Base-by-base conservation (phyloP, 345 rosid species). In the Jatropha curcas region DNA sequence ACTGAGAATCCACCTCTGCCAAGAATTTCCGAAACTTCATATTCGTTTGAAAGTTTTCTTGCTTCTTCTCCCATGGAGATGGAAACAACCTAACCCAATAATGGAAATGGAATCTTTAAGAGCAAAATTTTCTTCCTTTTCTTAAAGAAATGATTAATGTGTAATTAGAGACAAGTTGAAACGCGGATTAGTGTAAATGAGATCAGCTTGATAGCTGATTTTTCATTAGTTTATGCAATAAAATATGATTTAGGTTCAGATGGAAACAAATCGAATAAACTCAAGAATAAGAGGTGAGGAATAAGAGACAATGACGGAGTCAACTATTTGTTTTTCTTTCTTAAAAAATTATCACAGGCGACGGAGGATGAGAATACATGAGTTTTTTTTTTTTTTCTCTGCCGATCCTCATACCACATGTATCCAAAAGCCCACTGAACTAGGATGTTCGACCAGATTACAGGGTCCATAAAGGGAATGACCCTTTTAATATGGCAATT, bases 1-100 rank as follows among this genome's bases (percentile, higher is more conserved):
- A 88, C 86, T 5, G 92, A 88, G 77, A 88, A 88, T 22, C 92
- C 92, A 53, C 90, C 92, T 73, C 83, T 81, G 2, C 90, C 89
- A 11, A 88, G 72, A 64, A 85, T 76, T 45, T 80, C 83, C 2
- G 72, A 58, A 31, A 88, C 80, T 77, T 83, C 88, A 60, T 88
- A 86, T 65, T 86, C 90, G 46, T 85, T 88, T 0, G 71, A 55
- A 25, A 88, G 79, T 35, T 74, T 84, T 67, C 79, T 84, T 1
- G 84, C 76, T 35, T 85, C 90, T 69, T 83, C 82, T 62, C 82
- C 86, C 88, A 88, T 88, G 75, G 77, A 28, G 27, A 67, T 22
- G 53, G 12, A 59, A 50, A 10, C 68, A 31, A 16, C 55, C 24
- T 41, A 3, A 28, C 30, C 14, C 11, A 53, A 39, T 53, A 50